A percentile compares a stretch with the other conserved stretches of the same genome.
Conservation (phyloP, 2,329 filamentous ascomycete species). For the Epichloe amarillans region DNA sequence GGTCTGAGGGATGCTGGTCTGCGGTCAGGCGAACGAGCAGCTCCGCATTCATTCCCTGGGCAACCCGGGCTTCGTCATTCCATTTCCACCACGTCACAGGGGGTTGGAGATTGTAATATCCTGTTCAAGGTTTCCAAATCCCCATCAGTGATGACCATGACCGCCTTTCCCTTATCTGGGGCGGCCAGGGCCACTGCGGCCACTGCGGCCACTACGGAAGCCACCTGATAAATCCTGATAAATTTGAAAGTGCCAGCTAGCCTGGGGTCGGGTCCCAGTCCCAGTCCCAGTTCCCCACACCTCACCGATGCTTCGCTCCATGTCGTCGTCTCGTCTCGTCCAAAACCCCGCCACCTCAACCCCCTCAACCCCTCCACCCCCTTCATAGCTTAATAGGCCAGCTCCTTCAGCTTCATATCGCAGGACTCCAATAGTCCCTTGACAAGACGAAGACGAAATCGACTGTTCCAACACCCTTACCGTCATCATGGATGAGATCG, state of each 20-base stretch:
- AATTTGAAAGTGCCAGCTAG: too few relatives aligned
- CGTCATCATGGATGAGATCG: slow-evolving; percentile 84
- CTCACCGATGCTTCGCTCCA: slow-evolving; percentile 12
- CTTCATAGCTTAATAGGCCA: neutral
- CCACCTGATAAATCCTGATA: too few relatives aligned
- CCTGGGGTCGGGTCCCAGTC: too few relatives aligned
- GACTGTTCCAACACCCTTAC: neutral
- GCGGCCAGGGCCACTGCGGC: neutral
- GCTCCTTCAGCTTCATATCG: slow-evolving; percentile 3
- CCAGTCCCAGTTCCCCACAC: slow-evolving; percentile 11
- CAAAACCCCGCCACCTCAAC: slow-evolving; percentile 17
- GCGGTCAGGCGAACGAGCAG: too few relatives aligned
- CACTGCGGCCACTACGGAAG: too few relatives aligned
- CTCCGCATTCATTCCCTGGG: too few relatives aligned
- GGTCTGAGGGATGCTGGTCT: too few relatives aligned
- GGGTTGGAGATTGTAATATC: neutral
- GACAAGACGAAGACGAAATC: neutral
- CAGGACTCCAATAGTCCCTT: neutral
- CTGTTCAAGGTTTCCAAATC: neutral
- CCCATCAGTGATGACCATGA: slow-evolving; percentile 2
- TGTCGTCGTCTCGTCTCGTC: slow-evolving; percentile 1
- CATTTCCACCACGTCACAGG: neutral
- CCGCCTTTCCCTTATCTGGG: neutral
- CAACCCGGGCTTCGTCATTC: too few relatives aligned
- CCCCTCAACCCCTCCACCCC: slow-evolving; percentile 14